These are phyloP conservation scores for Eucalyptus tenuipes DNA, from an alignment of 345 rosid species.

Conservation along the genomic window DNA sequence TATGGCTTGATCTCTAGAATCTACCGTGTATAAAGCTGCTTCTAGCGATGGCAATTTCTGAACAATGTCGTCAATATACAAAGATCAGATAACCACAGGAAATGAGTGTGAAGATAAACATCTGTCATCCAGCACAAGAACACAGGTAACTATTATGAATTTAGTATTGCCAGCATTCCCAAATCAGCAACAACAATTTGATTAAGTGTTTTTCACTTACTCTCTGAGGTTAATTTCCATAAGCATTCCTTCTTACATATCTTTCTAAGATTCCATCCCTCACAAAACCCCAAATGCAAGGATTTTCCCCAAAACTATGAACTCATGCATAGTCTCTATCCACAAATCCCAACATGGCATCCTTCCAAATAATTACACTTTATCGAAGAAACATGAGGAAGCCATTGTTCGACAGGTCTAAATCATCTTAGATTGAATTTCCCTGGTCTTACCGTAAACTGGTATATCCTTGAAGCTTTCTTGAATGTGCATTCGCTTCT, in stretches of 20 bases:
- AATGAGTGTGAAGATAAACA: not conserved
- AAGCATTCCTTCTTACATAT: not conserved
- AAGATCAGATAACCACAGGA: not conserved
- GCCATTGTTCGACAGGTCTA: not conserved
- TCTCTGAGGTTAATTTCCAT: not conserved
- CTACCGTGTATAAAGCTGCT: constrained; percentile 37
- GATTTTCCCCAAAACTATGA: not conserved
- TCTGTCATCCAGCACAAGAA: not conserved
- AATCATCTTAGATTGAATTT: not conserved
- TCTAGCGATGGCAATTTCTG: constrained; percentile 59
- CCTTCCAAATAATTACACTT: not conserved
- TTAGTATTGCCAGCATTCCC: not conserved
- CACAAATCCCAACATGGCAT: not conserved
- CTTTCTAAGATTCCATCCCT: not conserved
- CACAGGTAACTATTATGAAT: not conserved
- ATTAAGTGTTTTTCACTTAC: not conserved
- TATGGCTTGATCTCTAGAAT: constrained; percentile 34
- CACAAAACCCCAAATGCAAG: not conserved
- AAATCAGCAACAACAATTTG: not conserved
- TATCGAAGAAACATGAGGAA: not conserved
- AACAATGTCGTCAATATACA: not conserved
- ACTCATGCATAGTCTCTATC: not conserved
- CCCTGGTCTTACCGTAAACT: not conserved
- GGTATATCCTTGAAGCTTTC: not conserved
- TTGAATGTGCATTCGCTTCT: not conserved